Conservation (phyloP, 2,329 filamentous ascomycete genomes). For the Cladorrhinum sp. region DNA sequence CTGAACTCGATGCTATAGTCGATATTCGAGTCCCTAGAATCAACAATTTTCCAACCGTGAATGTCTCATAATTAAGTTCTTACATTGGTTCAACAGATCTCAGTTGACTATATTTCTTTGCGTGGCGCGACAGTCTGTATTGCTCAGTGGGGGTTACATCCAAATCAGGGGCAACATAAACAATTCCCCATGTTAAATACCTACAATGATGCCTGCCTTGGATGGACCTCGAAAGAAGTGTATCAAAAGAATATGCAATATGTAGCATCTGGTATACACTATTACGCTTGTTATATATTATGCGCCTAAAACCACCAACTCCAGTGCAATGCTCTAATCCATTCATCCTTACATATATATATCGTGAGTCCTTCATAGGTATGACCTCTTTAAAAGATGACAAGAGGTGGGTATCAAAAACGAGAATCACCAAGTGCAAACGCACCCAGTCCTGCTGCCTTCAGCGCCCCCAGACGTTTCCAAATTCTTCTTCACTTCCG, state of each 20-base stretch:
- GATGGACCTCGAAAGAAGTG: neutral
- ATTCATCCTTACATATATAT: neutral
- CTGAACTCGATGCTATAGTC: no score
- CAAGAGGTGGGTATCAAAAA: conserved; percentile 3
- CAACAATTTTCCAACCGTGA: no score
- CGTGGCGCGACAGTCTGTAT: neutral
- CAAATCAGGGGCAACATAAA: neutral
- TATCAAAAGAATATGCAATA: neutral
- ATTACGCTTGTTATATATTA: neutral
- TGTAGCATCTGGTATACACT: neutral
- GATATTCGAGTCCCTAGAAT: no score
- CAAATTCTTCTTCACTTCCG: conserved; percentile 26
- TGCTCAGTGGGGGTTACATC: neutral
- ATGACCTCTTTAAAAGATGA: neutral
- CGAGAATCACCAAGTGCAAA: neutral
- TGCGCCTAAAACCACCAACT: neutral
- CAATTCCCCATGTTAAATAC: neutral
- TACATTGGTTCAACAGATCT: no score
- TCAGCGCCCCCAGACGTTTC: conserved; percentile 28
- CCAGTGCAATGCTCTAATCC: conserved; percentile 2
- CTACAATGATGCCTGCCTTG: neutral
- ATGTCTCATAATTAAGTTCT: no score
- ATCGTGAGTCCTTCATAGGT: neutral
- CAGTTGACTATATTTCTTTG: neutral
- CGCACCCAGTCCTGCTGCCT: neutral